Evolutionary conservation across 441 rosid species (phyloP).

Genomic region (Theobroma grandiflorum): DNA sequence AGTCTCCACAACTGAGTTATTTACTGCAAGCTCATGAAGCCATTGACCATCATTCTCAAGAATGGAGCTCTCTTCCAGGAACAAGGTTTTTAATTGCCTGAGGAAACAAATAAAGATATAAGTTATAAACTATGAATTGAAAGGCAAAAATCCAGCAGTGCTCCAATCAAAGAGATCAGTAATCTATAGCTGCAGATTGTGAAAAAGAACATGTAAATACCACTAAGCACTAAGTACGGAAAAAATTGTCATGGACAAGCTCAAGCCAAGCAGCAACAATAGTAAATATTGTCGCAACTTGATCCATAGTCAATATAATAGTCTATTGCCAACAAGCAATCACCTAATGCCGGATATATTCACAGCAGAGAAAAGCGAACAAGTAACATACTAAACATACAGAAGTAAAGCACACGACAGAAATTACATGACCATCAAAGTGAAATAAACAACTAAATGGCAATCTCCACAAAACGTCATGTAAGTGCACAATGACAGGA

Average conservation of each 20-base stretch:
- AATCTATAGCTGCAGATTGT: not conserved
- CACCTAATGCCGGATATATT: not conserved
- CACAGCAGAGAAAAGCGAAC: not conserved
- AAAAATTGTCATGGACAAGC: not conserved
- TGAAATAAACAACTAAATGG: not conserved
- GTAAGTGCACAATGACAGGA: not conserved
- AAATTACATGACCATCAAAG: not conserved
- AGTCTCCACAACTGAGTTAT: conserved; percentile 77
- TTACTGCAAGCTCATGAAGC: conserved; percentile 85
- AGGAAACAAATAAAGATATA: conserved; percentile 18
- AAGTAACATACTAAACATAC: not conserved
- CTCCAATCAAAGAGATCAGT: not conserved
- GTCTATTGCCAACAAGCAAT: not conserved
- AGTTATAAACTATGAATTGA: not conserved
- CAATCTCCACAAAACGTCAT: not conserved
- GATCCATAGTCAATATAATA: not conserved
- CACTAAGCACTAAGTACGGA: not conserved
- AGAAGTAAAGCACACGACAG: not conserved
- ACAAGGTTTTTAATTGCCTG: conserved; percentile 81
- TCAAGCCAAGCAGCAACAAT: not conserved
- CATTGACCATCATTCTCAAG: conserved; percentile 74
- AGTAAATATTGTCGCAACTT: not conserved
- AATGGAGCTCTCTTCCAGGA: conserved; percentile 84
- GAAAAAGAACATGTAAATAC: not conserved
- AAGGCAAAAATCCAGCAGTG: not conserved